Percentiles rank a stretch among this genome's conserved stretches.
phyloP scores from a whole-genome alignment of 164 flowering plant genomes.

The Piper longum region DNA sequence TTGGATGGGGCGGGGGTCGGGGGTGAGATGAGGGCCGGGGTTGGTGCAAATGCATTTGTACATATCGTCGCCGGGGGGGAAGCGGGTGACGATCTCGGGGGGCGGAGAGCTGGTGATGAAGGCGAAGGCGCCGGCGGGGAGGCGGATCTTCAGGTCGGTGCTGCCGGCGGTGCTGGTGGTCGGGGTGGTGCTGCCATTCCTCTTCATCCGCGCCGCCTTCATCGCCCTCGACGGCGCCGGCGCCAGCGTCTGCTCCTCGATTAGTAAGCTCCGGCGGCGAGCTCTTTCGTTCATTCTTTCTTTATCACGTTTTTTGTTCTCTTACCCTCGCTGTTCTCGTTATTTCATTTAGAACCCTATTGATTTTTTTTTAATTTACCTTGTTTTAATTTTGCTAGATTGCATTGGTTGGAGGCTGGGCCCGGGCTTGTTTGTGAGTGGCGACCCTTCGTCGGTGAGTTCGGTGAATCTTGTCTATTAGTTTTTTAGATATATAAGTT shows the following conservation, averaged over 20 bases:
- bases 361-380: no score
- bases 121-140: conserved; percentile 23
- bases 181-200: conserved; percentile 38
- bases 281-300: no score
- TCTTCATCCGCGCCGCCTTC: conserved; percentile 43
- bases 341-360: not conserved
- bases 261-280: not conserved
- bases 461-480: not conserved
- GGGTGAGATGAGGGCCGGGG: not conserved
- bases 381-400: conserved; percentile 14
- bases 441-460: conserved; percentile 32
- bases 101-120: conserved; percentile 15
- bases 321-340: not conserved
- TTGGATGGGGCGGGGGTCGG: conserved; percentile 12
- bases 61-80: conserved; percentile 23
- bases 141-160: conserved; percentile 26
- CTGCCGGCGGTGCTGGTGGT: conserved; percentile 27
- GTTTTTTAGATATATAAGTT: not conserved
- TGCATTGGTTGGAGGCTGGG: conserved; percentile 31
- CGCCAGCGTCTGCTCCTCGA: conserved; percentile 28
- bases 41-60: conserved; percentile 32
- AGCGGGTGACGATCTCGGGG: conserved; percentile 12
- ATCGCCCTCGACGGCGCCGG: conserved; percentile 45
- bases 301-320: not conserved
- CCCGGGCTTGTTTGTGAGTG: conserved; percentile 23